These are phyloP conservation scores for Trypanosoma boissoni DNA, from an alignment of 208 protist species.

Conservation along the genomic window DNA sequence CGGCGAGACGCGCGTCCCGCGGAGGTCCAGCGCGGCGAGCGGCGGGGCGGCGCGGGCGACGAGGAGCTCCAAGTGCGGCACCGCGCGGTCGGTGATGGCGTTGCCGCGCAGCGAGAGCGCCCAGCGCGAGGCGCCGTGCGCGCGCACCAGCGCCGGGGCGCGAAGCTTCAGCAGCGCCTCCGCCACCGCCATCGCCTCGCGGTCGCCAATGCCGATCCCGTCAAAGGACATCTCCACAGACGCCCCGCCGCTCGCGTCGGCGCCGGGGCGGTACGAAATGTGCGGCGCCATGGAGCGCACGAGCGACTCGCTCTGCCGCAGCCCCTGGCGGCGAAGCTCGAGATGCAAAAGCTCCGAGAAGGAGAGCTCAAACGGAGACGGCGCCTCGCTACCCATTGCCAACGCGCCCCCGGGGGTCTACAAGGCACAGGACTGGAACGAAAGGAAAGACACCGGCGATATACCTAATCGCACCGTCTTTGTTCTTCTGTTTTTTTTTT, in stretches of 20 bases:
- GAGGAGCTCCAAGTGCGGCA: slow-evolving; percentile 52
- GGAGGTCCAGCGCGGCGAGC: slow-evolving; percentile 2
- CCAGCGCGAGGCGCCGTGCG: slow-evolving; percentile 17
- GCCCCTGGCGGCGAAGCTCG: slow-evolving; percentile 61
- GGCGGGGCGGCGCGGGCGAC: slow-evolving; percentile 20
- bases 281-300: slow-evolving; percentile 2
- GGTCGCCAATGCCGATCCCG: slow-evolving; percentile 38
- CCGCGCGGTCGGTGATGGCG: slow-evolving; percentile 39
- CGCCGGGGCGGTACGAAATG: slow-evolving; percentile 1
- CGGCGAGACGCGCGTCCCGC: slow-evolving; percentile 1
- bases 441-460: too few relatives aligned
- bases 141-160: neutral
- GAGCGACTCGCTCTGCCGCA: slow-evolving; percentile 19
- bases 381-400: neutral
- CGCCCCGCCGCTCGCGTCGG: neutral
- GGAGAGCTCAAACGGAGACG: neutral
- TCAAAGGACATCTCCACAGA: slow-evolving; percentile 31
- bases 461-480: too few relatives aligned
- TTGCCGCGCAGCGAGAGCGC: slow-evolving; percentile 29
- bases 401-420: neutral
- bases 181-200: slow-evolving; percentile 45
- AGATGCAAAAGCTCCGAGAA: slow-evolving; percentile 31
- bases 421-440: neutral
- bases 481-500: too few relatives aligned
- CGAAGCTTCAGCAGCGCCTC: slow-evolving; percentile 58